Percentiles rank a stretch among this genome's conserved stretches.
phyloP scores from a whole-genome alignment of 2,329 filamentous ascomycete genomes.

The Epichloe hybrida region DNA sequence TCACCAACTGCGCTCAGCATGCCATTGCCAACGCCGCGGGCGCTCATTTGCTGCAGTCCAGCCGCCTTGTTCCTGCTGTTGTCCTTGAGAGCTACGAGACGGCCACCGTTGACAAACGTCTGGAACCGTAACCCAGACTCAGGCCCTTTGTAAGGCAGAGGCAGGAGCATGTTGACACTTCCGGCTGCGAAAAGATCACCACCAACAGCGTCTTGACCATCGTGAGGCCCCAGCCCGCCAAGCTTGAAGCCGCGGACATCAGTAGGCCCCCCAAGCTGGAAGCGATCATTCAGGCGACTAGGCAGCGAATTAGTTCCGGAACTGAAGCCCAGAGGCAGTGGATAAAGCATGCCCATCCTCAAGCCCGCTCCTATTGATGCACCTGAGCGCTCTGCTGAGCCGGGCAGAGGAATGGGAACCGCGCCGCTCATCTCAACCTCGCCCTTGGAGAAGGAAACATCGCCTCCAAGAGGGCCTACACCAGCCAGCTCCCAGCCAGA shows the following conservation, averaged over 20 bases:
- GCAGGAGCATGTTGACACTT: slow-evolving; percentile 72
- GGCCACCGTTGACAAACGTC: slow-evolving; percentile 80
- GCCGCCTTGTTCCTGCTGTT: slow-evolving; percentile 33
- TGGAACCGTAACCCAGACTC: slow-evolving; percentile 81
- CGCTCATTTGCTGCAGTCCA: slow-evolving; percentile 20
- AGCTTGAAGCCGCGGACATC: slow-evolving; percentile 90
- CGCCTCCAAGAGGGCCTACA: slow-evolving; percentile 67
- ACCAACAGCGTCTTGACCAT: slow-evolving; percentile 73
- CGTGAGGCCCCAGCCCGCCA: slow-evolving; percentile 76
- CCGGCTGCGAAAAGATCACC: slow-evolving; percentile 88
- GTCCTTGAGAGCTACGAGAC: slow-evolving; percentile 62
- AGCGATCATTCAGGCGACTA: slow-evolving; percentile 84
- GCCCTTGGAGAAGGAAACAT: slow-evolving; percentile 89
- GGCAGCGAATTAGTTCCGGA: slow-evolving; percentile 40
- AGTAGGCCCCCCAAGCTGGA: slow-evolving; percentile 91
- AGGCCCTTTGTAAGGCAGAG: slow-evolving; percentile 66
- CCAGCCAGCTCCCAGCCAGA: slow-evolving; percentile 75
- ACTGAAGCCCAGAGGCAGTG: slow-evolving; percentile 52
- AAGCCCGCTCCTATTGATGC: slow-evolving; percentile 74
- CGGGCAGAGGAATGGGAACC: slow-evolving; percentile 58
- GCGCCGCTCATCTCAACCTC: slow-evolving; percentile 73
- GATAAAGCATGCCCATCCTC: slow-evolving; percentile 70
- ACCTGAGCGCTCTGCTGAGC: slow-evolving; percentile 55
- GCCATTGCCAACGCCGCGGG: slow-evolving; percentile 34
- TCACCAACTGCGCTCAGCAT: slow-evolving; percentile 53